A percentile compares a stretch with the other conserved stretches of the same genome.
Conservation (phyloP, 1,284 basidiomycete genomes). For the Phylloporus sp. region DNA sequence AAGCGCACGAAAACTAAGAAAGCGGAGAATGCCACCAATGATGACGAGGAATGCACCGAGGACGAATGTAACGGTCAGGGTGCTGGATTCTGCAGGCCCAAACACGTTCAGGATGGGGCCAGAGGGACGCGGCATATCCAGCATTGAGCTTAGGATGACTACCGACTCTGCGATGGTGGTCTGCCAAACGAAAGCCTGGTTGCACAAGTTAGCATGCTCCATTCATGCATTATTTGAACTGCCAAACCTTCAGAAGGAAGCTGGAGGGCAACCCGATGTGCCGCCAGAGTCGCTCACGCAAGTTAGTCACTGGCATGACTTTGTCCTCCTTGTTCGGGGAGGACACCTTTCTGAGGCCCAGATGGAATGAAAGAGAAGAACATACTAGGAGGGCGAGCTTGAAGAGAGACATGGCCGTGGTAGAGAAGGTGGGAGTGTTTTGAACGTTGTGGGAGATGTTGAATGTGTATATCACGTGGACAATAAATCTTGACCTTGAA, state of each 20-base stretch:
- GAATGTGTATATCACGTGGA: too few relatives aligned
- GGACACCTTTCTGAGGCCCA: background rate
- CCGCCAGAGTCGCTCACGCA: slow-evolving; percentile 8
- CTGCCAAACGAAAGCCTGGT: slow-evolving; percentile 8
- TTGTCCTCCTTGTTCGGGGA: background rate
- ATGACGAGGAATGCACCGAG: slow-evolving; percentile 18
- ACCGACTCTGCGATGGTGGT: slow-evolving; percentile 8
- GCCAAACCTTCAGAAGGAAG: slow-evolving; percentile 5
- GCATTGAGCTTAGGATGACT: slow-evolving; percentile 7
- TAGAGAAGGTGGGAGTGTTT: too few relatives aligned
- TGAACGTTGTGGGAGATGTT: too few relatives aligned
- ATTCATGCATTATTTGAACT: background rate
- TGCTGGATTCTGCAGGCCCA: slow-evolving; percentile 11
- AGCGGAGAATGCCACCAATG: slow-evolving; percentile 10
- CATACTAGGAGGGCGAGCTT: slow-evolving; percentile 9
- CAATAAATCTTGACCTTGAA: too few relatives aligned
- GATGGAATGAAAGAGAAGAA: slow-evolving; percentile 9
- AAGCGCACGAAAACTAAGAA: slow-evolving; percentile 14
- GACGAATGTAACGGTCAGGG: slow-evolving; percentile 13
- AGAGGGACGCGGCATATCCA: background rate
- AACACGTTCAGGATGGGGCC: slow-evolving; percentile 4
- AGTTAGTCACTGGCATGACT: slow-evolving; percentile 5
- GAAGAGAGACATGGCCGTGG: slow-evolving; percentile 10
- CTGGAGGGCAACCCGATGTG: background rate
- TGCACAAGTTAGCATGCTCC: background rate